phyloP scores from a whole-genome alignment of 345 rosid species.

The Eutrema yunnanense region DNA sequence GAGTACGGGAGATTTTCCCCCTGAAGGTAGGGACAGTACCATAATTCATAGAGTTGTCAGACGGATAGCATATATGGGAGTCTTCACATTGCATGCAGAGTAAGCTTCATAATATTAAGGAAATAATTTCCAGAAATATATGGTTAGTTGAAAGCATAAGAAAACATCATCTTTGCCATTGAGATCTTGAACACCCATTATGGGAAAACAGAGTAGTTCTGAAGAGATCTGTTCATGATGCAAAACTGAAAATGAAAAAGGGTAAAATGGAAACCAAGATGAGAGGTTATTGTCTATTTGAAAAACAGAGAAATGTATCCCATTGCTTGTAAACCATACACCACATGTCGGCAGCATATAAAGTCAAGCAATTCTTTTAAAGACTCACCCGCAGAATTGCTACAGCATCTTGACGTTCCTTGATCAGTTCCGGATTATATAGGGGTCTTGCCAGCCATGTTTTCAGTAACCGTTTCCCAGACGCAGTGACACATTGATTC shows the following conservation, averaged over 20 bases:
- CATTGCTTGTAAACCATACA: conserved; percentile 3
- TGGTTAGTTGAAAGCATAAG: background rate
- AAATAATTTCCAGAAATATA: background rate
- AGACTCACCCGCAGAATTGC: conserved; percentile 67
- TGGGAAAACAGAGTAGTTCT: background rate
- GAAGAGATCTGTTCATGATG: background rate
- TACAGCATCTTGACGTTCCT: conserved; percentile 95
- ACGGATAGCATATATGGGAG: background rate
- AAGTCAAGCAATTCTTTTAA: background rate
- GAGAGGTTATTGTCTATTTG: conserved; percentile 7
- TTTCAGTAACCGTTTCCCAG: conserved; percentile 86
- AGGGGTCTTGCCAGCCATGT: conserved; percentile 96
- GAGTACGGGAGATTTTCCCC: conserved; percentile 58
- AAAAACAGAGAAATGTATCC: background rate
- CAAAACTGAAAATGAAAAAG: background rate
- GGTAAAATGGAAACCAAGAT: conserved; percentile 12
- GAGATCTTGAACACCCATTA: background rate
- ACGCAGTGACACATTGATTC: conserved; percentile 93
- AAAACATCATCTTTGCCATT: background rate
- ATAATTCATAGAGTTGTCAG: conserved; percentile 12
- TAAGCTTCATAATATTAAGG: conserved; percentile 3
- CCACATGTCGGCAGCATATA: background rate
- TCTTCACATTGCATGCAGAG: conserved; percentile 14
- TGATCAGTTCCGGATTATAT: conserved; percentile 52
- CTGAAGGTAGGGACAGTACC: conserved; percentile 38